Conservation (phyloP, 768 basidiomycete genomes). For the Pisolithus microcarpus region DNA sequence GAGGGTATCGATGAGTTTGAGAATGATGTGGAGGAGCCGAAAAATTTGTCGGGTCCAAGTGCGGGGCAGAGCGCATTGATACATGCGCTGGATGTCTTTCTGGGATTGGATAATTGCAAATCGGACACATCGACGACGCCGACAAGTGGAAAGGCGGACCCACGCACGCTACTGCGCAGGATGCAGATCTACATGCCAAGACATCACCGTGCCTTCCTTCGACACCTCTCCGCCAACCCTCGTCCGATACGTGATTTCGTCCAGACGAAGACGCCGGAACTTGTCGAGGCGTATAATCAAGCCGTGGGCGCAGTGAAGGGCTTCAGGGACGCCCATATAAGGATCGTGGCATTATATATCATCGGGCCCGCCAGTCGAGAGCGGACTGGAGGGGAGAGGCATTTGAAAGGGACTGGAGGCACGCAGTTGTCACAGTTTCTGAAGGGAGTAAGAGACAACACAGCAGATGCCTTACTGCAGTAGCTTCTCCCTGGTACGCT, state of each 20-base stretch:
- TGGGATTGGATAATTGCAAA: constrained; percentile 46
- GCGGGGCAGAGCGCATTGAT: constrained; percentile 79
- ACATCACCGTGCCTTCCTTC: constrained; percentile 71
- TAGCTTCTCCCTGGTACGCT: too few species aligned
- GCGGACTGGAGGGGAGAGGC: constrained; percentile 5
- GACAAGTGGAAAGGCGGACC: constrained; percentile 16
- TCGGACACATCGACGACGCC: neutral
- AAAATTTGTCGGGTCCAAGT: constrained; percentile 66
- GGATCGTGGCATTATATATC: constrained; percentile 60
- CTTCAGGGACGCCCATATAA: constrained; percentile 69
- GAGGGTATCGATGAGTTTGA: constrained; percentile 40
- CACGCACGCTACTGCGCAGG: constrained; percentile 49
- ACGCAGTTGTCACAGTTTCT: constrained; percentile 70
- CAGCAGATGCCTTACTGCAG: constrained; percentile 37
- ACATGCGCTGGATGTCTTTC: constrained; percentile 65
- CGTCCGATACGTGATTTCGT: constrained; percentile 50
- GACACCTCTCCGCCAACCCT: constrained; percentile 53
- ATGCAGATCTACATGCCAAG: constrained; percentile 84
- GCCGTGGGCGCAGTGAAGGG: constrained; percentile 56
- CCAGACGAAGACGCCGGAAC: constrained; percentile 1
- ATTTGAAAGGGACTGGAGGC: constrained; percentile 70
- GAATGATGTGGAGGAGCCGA: constrained; percentile 31
- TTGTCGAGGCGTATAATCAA: constrained; percentile 50
- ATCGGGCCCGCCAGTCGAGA: neutral
- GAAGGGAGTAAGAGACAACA: constrained; percentile 64